phyloP scores from a whole-genome alignment of 2,329 filamentous ascomycete genomes.

The Geosmithia flava region DNA sequence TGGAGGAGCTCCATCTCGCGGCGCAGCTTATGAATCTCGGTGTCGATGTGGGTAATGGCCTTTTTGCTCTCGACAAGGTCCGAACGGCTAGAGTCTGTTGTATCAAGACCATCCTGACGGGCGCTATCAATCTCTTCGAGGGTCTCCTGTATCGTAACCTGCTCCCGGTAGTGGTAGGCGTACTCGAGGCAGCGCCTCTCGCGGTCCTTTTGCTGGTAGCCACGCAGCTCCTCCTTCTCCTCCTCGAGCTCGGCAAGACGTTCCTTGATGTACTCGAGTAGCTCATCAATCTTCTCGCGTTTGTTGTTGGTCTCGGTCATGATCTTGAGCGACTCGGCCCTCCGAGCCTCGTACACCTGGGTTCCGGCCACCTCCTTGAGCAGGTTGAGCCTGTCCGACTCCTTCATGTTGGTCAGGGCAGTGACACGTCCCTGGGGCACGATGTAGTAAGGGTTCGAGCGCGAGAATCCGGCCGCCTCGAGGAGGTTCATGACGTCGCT shows the following conservation, averaged over 20 bases:
- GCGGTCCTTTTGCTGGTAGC: slow-evolving; percentile 88
- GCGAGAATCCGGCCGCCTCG: slow-evolving; percentile 91
- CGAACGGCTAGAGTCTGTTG: slow-evolving; percentile 68
- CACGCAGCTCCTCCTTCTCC: slow-evolving; percentile 90
- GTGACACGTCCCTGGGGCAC: slow-evolving; percentile 96
- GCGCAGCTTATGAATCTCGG: slow-evolving; percentile 65
- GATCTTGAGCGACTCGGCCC: slow-evolving; percentile 87
- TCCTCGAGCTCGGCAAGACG: slow-evolving; percentile 83
- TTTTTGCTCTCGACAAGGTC: slow-evolving; percentile 69
- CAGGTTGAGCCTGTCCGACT: slow-evolving; percentile 76
- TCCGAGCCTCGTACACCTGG: slow-evolving; percentile 87
- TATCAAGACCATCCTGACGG: slow-evolving; percentile 71
- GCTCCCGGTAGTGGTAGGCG: slow-evolving; percentile 83
- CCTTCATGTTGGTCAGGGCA: slow-evolving; percentile 96
- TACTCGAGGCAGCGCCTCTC: slow-evolving; percentile 90
- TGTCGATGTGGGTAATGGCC: slow-evolving; percentile 63
- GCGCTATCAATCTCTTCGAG: slow-evolving; percentile 75
- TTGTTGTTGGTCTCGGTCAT: slow-evolving; percentile 97
- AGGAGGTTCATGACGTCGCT: slow-evolving; percentile 89
- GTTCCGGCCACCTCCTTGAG: slow-evolving; percentile 98
- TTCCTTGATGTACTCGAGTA: slow-evolving; percentile 84
- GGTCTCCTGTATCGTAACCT: slow-evolving; percentile 63
- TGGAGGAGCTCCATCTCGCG: slow-evolving; percentile 75
- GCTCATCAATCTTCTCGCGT: slow-evolving; percentile 84
- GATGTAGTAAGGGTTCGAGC: slow-evolving; percentile 98